Evolutionary conservation across 2,329 filamentous ascomycete species (phyloP).

Genomic region (Calonectria hongkongensis): DNA sequence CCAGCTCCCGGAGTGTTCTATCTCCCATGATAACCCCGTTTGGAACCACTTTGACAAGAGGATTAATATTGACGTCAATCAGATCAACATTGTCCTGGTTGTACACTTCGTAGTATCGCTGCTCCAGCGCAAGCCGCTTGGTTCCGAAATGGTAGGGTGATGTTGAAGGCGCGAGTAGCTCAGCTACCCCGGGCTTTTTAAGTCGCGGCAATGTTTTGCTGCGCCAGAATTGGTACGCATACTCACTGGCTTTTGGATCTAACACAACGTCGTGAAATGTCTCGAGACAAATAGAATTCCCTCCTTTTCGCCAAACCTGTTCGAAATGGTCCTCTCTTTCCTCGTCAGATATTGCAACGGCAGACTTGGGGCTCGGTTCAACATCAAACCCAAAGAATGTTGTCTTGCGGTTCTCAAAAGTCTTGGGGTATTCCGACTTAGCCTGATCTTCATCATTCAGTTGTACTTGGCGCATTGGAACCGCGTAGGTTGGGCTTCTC

Average conservation of each 20-base stretch:
- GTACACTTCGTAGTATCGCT: conserved; percentile 41
- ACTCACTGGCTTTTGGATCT: background rate
- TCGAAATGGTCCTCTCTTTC: conserved; percentile 13
- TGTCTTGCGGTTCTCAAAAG: conserved; percentile 28
- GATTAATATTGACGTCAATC: conserved; percentile 34
- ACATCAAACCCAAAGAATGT: background rate
- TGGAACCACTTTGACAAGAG: background rate
- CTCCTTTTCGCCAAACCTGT: conserved; percentile 19
- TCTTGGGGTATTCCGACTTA: conserved; percentile 17
- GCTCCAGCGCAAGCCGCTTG: conserved; percentile 37
- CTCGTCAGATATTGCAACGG: background rate
- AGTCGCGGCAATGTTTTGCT: conserved; percentile 20
- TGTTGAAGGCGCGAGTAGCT: conserved; percentile 23
- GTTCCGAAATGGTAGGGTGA: conserved; percentile 37
- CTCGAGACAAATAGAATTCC: background rate
- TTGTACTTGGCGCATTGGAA: background rate
- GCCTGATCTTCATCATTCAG: conserved; percentile 38
- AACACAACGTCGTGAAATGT: conserved; percentile 12
- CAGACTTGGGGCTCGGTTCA: background rate
- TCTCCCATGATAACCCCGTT: conserved; percentile 11
- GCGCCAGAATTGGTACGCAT: conserved; percentile 28
- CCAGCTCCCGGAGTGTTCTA: conserved; percentile 23
- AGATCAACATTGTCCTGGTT: conserved; percentile 41
- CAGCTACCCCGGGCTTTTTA: background rate
- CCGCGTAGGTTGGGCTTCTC: conserved; percentile 10